Conservation (phyloP, 805 yeast genomes). For the Metschnikowia kunwiensis region DNA sequence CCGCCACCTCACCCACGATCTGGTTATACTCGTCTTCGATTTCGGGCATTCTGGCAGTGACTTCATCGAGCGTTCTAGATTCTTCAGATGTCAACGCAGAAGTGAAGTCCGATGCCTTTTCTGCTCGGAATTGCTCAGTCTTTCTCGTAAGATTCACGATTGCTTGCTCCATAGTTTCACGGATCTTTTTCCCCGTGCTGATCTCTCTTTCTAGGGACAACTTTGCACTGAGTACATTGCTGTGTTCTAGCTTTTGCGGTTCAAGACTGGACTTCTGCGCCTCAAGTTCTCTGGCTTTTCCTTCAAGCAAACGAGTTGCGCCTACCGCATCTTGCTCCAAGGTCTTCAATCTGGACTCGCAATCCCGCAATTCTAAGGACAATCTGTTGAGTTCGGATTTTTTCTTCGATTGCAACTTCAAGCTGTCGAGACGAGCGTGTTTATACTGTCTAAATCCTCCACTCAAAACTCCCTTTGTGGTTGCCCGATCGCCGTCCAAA, state of each 20-base stretch:
- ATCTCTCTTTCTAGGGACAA: conserved; percentile 45
- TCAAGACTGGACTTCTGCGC: conserved; percentile 40
- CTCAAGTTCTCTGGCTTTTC: conserved; percentile 42
- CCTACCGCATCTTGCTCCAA: conserved; percentile 53
- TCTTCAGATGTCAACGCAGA: conserved; percentile 53
- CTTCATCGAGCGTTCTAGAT: conserved; percentile 31
- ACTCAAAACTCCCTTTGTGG: conserved; percentile 74
- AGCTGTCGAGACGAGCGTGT: conserved; percentile 65
- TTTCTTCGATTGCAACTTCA: conserved; percentile 55
- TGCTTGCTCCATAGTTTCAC: conserved; percentile 27
- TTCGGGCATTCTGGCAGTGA: conserved; percentile 35
- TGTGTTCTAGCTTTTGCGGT: conserved; percentile 40
- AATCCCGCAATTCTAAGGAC: conserved; percentile 36
- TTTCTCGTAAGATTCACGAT: conserved; percentile 25
- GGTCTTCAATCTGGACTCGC: conserved; percentile 36
- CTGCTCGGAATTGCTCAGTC: conserved; percentile 43
- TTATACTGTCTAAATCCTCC: conserved; percentile 83
- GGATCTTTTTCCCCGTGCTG: conserved; percentile 27
- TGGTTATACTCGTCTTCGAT: conserved; percentile 41
- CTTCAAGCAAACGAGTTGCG: conserved; percentile 43
- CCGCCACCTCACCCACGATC: conserved; percentile 38
- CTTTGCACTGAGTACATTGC: conserved; percentile 41
- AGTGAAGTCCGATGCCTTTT: conserved; percentile 52
- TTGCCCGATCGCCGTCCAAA: conserved; percentile 87
- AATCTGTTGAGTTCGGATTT: conserved; percentile 35